phyloP scores from a whole-genome alignment of 495 filamentous ascomycete genomes.

The Penicillium ochrochloron region DNA sequence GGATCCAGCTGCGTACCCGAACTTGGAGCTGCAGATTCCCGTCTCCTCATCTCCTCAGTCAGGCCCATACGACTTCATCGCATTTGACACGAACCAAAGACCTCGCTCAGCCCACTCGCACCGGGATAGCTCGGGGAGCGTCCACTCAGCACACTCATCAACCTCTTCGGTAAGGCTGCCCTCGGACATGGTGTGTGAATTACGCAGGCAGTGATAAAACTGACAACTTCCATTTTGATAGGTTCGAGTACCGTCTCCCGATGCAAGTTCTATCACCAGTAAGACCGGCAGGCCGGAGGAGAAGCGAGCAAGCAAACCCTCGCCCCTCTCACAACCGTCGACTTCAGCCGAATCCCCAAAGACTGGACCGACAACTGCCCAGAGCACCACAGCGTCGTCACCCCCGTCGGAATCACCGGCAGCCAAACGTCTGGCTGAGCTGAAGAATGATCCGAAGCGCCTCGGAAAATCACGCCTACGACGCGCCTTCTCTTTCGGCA shows the following conservation, averaged over 20 bases:
- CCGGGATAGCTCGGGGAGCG: conserved; percentile 62
- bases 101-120: conserved; percentile 62
- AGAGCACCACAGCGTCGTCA: conserved; percentile 30
- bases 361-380: conserved; percentile 43
- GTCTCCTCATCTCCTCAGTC: conserved; percentile 29
- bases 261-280: conserved; percentile 18
- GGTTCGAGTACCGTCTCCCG: conserved; percentile 25
- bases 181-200: not conserved
- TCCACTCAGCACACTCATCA: conserved; percentile 52
- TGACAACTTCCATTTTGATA: conserved; percentile 17
- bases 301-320: conserved; percentile 76
- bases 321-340: conserved; percentile 84
- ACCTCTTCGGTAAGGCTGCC: conserved; percentile 61
- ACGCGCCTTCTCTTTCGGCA: conserved; percentile 96
- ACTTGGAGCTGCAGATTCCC: conserved; percentile 45
- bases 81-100: conserved; percentile 41
- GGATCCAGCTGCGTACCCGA: conserved; percentile 59
- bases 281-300: conserved; percentile 34
- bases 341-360: conserved; percentile 38
- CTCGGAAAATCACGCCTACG: conserved; percentile 86
- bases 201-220: not conserved
- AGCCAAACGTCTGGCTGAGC: conserved; percentile 75
- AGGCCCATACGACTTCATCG: conserved; percentile 39
- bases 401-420: conserved; percentile 64
- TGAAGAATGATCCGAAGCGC: conserved; percentile 73